These are phyloP conservation scores for Fusarium coicis DNA, from an alignment of 2,329 filamentous ascomycete species.

Conservation along the genomic window DNA sequence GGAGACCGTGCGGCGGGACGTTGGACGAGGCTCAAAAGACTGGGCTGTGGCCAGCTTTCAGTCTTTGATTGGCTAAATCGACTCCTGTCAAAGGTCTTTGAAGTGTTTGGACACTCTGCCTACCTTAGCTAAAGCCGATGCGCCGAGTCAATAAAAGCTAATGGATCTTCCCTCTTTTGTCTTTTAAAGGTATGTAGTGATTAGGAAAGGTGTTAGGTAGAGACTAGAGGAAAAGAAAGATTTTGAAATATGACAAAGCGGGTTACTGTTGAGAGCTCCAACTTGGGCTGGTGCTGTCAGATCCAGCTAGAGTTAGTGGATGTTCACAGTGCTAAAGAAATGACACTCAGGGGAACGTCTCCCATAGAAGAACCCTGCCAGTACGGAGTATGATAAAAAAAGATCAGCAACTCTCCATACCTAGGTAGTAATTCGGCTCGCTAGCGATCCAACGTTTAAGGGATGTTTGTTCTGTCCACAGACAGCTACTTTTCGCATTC, in stretches of 20 bases:
- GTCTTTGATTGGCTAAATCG: conserved; percentile 36
- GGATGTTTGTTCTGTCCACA: neutral
- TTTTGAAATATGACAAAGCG: conserved; percentile 11
- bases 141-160: neutral
- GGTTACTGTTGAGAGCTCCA: conserved; percentile 7
- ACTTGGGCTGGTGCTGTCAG: conserved; percentile 30
- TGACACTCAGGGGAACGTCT: conserved; percentile 14
- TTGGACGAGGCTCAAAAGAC: conserved; percentile 41
- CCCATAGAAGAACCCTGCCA: conserved; percentile 9
- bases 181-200: neutral
- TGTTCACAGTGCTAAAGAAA: conserved; percentile 27
- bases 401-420: conserved; percentile 29
- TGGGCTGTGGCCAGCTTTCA: conserved; percentile 43
- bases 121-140: neutral
- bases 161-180: neutral
- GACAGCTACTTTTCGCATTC: neutral
- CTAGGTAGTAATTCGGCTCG: neutral
- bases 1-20: conserved; percentile 40
- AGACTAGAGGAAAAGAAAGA: neutral
- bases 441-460: neutral
- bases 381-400: conserved; percentile 7
- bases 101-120: conserved; percentile 11
- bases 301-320: conserved; percentile 14
- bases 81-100: neutral
- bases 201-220: neutral